phyloP scores from a whole-genome alignment of 1,139 yeast species.

The Waltiozyma sp. region DNA sequence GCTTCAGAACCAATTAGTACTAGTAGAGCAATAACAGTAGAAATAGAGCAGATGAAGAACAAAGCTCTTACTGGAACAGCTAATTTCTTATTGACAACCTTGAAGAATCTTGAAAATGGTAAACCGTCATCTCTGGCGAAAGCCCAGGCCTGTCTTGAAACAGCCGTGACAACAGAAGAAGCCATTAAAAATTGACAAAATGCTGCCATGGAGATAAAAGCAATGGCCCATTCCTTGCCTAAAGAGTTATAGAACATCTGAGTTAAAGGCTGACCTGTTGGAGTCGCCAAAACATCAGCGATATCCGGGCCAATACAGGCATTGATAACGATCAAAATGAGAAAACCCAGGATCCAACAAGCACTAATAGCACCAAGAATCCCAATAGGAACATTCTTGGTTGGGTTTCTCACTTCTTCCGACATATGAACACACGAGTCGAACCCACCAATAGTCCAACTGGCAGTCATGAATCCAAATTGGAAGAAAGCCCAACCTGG shows the following conservation, averaged over 20 bases:
- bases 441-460: slow-evolving; percentile 55
- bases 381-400: slow-evolving; percentile 56
- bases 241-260: slow-evolving; percentile 54
- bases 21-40: slow-evolving; percentile 26
- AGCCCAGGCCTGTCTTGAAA: slow-evolving; percentile 42
- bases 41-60: slow-evolving; percentile 35
- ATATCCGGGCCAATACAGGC: slow-evolving; percentile 49
- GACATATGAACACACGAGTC: slow-evolving; percentile 63
- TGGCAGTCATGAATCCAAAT: slow-evolving; percentile 50
- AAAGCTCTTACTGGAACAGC: slow-evolving; percentile 54
- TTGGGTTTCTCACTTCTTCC: slow-evolving; percentile 56
- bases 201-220: slow-evolving; percentile 49
- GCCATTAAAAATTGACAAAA: slow-evolving; percentile 62
- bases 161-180: slow-evolving; percentile 38
- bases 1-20: slow-evolving; percentile 52
- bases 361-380: slow-evolving; percentile 41
- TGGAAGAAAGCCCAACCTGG: slow-evolving; percentile 49
- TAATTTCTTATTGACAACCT: slow-evolving; percentile 39
- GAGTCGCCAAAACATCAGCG: slow-evolving; percentile 29
- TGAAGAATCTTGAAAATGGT: slow-evolving; percentile 31
- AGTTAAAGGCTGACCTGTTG: slow-evolving; percentile 49
- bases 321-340: slow-evolving; percentile 40
- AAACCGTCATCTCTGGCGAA: slow-evolving; percentile 42
- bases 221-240: slow-evolving; percentile 62
- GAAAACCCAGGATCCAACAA: slow-evolving; percentile 54